Conservation (phyloP, 208 protist genomes). For the Kentomonas sorsogonicus region DNA sequence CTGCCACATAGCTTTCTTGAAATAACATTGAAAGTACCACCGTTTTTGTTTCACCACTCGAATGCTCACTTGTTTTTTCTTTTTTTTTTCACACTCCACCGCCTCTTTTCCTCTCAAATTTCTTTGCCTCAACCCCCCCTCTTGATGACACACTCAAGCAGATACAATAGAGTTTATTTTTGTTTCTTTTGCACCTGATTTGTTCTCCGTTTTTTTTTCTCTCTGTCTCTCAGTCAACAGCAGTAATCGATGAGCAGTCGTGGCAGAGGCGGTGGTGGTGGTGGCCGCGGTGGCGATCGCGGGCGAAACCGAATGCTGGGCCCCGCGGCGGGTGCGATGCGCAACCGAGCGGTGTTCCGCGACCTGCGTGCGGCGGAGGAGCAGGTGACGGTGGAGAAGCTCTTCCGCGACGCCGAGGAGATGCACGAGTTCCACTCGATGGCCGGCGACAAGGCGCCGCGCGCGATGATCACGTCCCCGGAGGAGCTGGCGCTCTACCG, state of each 20-base stretch:
- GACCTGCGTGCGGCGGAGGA: constrained; percentile 55
- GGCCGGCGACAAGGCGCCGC: constrained; percentile 48
- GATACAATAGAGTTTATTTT: constrained; percentile 1
- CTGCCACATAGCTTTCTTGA: too few relatives aligned
- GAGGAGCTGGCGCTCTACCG: constrained; percentile 94
- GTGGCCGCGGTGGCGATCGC: constrained; percentile 13
- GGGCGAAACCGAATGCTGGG: constrained; percentile 43
- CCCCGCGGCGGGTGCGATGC: constrained; percentile 72
- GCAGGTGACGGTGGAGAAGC: constrained; percentile 97
- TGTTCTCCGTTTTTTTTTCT: constrained; percentile 7
- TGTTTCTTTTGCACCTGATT: constrained; percentile 4
- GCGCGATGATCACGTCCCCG: constrained; percentile 93
- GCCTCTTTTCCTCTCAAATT: constrained; percentile 9
- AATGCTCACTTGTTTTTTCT: too few relatives aligned
- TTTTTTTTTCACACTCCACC: too few relatives aligned
- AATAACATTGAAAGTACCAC: too few relatives aligned
- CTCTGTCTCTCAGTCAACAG: constrained; percentile 8
- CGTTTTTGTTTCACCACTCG: too few relatives aligned
- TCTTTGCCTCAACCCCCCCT: constrained; percentile 4
- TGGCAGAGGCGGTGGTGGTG: too few relatives aligned
- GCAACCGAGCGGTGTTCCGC: constrained; percentile 51
- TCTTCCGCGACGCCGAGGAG: constrained; percentile 95
- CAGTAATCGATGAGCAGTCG: too few relatives aligned
- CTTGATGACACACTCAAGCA: neutral
- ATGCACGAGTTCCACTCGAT: constrained; percentile 81